phyloP scores from a whole-genome alignment of 2,329 filamentous ascomycete genomes.

The Tolypocladium paradoxum region DNA sequence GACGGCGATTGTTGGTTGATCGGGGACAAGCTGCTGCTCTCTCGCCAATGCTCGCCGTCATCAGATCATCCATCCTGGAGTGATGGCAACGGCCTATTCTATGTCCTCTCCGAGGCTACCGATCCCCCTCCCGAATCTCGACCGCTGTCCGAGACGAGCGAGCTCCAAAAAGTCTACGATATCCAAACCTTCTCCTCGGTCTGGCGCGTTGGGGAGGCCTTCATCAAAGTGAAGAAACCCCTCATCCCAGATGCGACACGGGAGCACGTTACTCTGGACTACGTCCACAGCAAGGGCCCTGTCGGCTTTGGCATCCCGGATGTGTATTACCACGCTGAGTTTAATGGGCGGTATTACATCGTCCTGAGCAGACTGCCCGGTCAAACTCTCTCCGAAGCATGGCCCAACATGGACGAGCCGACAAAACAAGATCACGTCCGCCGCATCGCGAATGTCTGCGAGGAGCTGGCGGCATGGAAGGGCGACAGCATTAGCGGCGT shows the following conservation, averaged over 20 bases:
- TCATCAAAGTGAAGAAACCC: conserved; percentile 6
- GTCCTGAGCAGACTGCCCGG: conserved; percentile 13
- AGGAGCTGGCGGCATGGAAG: neutral
- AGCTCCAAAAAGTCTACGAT: conserved; percentile 3
- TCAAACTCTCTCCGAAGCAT: conserved; percentile 8
- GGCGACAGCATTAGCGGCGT: conserved; percentile 7
- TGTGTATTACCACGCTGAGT: conserved; percentile 10
- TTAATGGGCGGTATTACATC: conserved; percentile 12
- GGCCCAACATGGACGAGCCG: neutral
- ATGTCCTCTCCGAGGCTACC: conserved; percentile 1
- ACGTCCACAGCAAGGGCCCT: neutral
- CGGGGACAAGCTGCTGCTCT: conserved; percentile 4
- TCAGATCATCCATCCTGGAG: neutral
- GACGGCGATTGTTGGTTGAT: conserved; percentile 4
- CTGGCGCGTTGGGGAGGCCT: conserved; percentile 9
- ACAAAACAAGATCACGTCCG: neutral
- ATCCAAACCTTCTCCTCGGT: conserved; percentile 5
- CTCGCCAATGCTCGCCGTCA: neutral
- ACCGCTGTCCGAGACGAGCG: neutral
- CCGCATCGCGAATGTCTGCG: neutral
- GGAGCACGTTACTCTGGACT: neutral
- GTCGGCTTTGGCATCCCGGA: conserved; percentile 8
- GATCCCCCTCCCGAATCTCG: neutral
- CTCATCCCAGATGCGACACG: neutral
- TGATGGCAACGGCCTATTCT: neutral